Evolutionary conservation across 306 rosid species (phyloP).

Genomic region (Comarum palustre): DNA sequence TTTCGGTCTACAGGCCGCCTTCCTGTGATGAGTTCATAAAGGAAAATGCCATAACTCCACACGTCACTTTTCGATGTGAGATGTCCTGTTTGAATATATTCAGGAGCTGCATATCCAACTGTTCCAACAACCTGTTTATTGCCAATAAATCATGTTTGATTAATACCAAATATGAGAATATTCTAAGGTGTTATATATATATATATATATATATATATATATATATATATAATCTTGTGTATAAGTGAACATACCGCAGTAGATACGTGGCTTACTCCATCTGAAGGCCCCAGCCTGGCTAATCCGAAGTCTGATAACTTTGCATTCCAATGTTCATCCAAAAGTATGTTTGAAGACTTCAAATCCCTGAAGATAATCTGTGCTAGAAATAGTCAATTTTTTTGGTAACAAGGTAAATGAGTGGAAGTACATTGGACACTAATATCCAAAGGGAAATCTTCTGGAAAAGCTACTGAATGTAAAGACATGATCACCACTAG

Average conservation of each 20-base stretch:
- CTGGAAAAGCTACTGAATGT: not conserved
- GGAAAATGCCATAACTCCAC: slow-evolving; percentile 61
- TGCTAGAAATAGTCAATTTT: not conserved
- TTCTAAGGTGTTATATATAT: not conserved
- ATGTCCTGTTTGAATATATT: slow-evolving; percentile 55
- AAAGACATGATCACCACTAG: not conserved
- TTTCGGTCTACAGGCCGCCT: slow-evolving; percentile 59
- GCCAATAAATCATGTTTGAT: not conserved
- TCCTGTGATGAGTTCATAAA: slow-evolving; percentile 58
- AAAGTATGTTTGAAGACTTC: slow-evolving; percentile 57
- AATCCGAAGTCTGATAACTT: slow-evolving; percentile 59
- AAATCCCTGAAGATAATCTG: slow-evolving; percentile 65
- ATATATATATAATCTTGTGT: not conserved
- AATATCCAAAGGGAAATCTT: not conserved
- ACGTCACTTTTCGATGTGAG: slow-evolving; percentile 54
- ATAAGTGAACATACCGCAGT: slow-evolving; percentile 40
- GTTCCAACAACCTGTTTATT: slow-evolving; percentile 54
- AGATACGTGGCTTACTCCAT: slow-evolving; percentile 51
- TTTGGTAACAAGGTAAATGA: not conserved
- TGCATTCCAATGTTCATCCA: slow-evolving; percentile 55
- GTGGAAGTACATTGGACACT: not conserved
- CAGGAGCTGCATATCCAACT: slow-evolving; percentile 67
- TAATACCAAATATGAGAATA: not conserved
- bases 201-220: not conserved
- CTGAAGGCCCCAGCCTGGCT: slow-evolving; percentile 58